Conservation (phyloP, 129 eudicot genomes). For the Ambrosia artemisiifolia region DNA sequence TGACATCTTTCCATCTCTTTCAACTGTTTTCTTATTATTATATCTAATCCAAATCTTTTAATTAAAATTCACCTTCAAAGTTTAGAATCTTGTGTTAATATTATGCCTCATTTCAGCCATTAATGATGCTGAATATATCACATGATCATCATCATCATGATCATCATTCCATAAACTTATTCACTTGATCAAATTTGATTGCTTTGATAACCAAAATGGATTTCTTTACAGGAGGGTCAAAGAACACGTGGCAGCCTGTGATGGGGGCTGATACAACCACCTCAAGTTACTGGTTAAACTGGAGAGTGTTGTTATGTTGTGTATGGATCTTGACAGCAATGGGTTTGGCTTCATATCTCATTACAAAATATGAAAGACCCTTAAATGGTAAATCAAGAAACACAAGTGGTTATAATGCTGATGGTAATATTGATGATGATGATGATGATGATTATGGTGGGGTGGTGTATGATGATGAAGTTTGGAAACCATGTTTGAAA, state of each 20-base stretch:
- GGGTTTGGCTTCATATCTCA: conserved; percentile 56
- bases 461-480: conserved; percentile 71
- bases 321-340: conserved; percentile 62
- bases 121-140: conserved; percentile 29
- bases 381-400: conserved; percentile 30
- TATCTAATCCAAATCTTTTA: conserved; percentile 31
- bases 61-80: conserved; percentile 50
- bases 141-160: conserved; percentile 5
- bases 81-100: conserved; percentile 50
- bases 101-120: conserved; percentile 37
- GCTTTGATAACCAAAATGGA: conserved; percentile 39
- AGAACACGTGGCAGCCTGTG: conserved; percentile 79
- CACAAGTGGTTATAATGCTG: conserved; percentile 1
- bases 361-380: conserved; percentile 65
- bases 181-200: background rate
- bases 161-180: background rate
- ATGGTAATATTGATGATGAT: conserved; percentile 14
- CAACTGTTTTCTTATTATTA: conserved; percentile 11
- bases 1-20: conserved; percentile 33
- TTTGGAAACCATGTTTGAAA: conserved; percentile 87
- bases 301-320: conserved; percentile 67
- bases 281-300: conserved; percentile 82
- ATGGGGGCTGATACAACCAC: conserved; percentile 65
- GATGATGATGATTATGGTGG: conserved; percentile 47
- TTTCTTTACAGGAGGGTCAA: conserved; percentile 67